Conservation (phyloP, 1,284 basidiomycete species). For the Sporisorium sorghi region DNA sequence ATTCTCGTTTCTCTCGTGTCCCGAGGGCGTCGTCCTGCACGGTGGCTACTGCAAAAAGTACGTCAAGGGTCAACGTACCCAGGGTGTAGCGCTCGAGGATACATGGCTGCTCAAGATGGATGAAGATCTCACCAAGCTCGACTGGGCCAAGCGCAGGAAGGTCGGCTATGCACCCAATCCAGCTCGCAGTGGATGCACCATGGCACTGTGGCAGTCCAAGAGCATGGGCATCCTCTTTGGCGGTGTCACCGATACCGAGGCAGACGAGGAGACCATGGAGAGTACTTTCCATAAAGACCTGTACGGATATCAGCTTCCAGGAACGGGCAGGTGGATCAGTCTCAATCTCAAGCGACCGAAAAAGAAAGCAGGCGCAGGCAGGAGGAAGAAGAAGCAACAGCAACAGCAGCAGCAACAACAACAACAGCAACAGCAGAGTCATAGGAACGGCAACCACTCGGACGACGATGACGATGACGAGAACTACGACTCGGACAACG, state of each 20-base stretch:
- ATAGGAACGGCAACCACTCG: conserved; percentile 30
- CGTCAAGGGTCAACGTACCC: conserved; percentile 82
- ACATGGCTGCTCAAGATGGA: conserved; percentile 84
- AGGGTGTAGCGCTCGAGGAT: conserved; percentile 89
- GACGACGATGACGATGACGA: conserved; percentile 47
- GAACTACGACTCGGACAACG: conserved; percentile 36
- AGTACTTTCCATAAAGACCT: conserved; percentile 65
- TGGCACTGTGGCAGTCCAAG: conserved; percentile 79
- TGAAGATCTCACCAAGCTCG: conserved; percentile 70
- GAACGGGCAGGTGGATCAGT: conserved; percentile 83
- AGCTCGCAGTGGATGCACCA: conserved; percentile 79
- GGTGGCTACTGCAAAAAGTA: conserved; percentile 96
- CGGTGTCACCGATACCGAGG: conserved; percentile 90
- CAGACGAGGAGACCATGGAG: conserved; percentile 84
- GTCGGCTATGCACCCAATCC: conserved; percentile 74
- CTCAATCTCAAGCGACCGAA: conserved; percentile 76
- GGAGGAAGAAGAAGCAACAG: conserved; percentile 73
- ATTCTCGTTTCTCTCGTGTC: conserved; percentile 84
- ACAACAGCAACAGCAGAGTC: conserved; percentile 33
- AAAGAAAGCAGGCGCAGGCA: conserved; percentile 72
- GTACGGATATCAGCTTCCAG: conserved; percentile 79
- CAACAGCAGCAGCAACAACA: conserved; percentile 31
- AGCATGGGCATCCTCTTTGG: conserved; percentile 85
- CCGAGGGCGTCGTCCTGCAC: conserved; percentile 85
- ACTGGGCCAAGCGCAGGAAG: conserved; percentile 87